Evolutionary conservation across 1,139 yeast genomes (phyloP).

Genomic region (Lodderomyces margitis): DNA sequence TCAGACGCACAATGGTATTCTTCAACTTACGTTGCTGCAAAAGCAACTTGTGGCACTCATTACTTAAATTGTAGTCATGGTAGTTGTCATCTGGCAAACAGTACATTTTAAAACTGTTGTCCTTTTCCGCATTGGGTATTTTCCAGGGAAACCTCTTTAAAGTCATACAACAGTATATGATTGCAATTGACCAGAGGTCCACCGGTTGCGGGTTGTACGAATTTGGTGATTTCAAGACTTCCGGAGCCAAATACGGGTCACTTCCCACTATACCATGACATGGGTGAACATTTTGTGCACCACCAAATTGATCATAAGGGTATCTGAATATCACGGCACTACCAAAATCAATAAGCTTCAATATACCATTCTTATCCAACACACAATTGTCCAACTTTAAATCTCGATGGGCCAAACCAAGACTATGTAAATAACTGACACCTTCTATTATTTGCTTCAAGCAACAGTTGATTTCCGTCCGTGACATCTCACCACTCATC

Average conservation of each 20-base stretch:
- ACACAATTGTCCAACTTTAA: conserved; percentile 94
- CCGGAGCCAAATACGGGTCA: conserved; percentile 98
- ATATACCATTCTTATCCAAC: conserved; percentile 77
- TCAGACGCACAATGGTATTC: conserved; percentile 43
- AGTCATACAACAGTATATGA: conserved; percentile 94
- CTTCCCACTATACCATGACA: conserved; percentile 97
- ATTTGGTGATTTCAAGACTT: conserved; percentile 66
- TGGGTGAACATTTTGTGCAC: conserved; percentile 56
- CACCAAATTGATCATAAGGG: conserved; percentile 67
- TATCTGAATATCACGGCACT: conserved; percentile 92
- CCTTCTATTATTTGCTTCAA: conserved; percentile 85
- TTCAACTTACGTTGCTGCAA: conserved; percentile 46
- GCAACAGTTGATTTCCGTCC: conserved; percentile 84
- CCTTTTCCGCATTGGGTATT: conserved; percentile 77
- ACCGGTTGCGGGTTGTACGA: conserved; percentile 91
- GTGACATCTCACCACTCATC: conserved; percentile 91
- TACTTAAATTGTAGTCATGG: conserved; percentile 52
- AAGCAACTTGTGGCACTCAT: conserved; percentile 48
- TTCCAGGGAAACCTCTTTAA: conserved; percentile 97
- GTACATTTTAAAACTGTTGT: conserved; percentile 70
- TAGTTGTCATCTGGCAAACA: conserved; percentile 55
- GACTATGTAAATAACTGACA: conserved; percentile 75
- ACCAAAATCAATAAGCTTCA: conserved; percentile 94
- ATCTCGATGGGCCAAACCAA: conserved; percentile 96
- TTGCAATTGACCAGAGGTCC: conserved; percentile 94